Percentiles rank a stretch among this genome's conserved stretches.
These are phyloP conservation scores for Dendrobium nobile DNA, from an alignment of 106 monocot species.

Conservation along the genomic window DNA sequence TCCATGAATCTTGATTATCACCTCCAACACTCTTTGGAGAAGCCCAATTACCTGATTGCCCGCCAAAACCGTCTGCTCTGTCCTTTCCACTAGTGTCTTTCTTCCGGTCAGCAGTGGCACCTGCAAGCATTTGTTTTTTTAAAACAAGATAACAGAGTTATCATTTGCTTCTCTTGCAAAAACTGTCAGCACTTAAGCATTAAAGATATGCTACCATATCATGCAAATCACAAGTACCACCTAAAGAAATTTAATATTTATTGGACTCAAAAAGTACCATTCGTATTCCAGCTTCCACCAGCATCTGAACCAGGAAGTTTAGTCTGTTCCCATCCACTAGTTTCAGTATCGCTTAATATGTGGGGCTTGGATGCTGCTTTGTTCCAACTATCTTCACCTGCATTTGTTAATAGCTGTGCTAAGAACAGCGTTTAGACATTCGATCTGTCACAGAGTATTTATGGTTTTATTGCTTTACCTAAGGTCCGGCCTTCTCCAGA, in stretches of 20 bases:
- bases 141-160: background rate
- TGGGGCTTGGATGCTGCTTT: background rate
- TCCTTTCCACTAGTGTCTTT: background rate
- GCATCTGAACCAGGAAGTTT: background rate
- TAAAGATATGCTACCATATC: background rate
- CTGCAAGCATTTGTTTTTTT: slow-evolving; percentile 2
- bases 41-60: background rate
- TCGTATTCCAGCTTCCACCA: background rate
- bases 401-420: background rate
- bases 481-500: background rate
- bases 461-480: background rate
- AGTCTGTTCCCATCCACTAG: slow-evolving; percentile 2
- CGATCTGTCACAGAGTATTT: background rate
- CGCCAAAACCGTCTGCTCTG: slow-evolving; percentile 3
- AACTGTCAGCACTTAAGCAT: background rate
- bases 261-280: background rate
- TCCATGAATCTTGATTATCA: slow-evolving; percentile 1
- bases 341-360: background rate
- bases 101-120: background rate
- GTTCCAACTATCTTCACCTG: slow-evolving; percentile 7
- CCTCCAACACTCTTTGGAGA: slow-evolving; percentile 1
- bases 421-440: background rate
- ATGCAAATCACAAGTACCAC: background rate
- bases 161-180: background rate
- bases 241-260: slow-evolving; percentile 1